Evolutionary conservation across 176 grass and related monocot species (phyloP).

Genomic region (Coix lacrymajobi): DNA sequence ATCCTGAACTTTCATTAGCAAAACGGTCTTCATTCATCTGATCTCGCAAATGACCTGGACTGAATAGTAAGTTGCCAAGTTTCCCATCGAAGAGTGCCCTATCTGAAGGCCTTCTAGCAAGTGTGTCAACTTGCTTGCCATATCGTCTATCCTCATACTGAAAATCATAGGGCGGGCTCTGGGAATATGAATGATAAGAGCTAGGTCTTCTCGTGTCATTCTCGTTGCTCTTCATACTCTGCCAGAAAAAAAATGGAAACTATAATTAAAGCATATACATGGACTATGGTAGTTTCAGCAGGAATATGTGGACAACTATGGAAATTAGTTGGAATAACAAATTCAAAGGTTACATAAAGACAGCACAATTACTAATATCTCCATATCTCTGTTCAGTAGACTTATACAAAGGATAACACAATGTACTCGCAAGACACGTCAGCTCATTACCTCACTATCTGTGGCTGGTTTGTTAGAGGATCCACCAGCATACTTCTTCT

Average conservation of each 20-base stretch:
- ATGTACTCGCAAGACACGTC: not conserved
- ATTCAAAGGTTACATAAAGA: not conserved
- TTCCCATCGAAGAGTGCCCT: conserved; percentile 67
- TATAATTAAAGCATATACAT: conserved; percentile 17
- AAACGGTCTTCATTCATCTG: conserved; percentile 78
- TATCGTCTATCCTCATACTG: conserved; percentile 98
- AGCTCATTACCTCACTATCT: conserved; percentile 56
- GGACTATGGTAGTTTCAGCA: not conserved
- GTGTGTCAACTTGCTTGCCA: conserved; percentile 65
- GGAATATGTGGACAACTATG: not conserved
- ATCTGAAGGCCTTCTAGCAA: conserved; percentile 72
- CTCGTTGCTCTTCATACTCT: conserved; percentile 67
- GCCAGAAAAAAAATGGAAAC: conserved; percentile 20
- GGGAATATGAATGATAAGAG: conserved; percentile 98
- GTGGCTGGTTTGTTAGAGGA: conserved; percentile 45
- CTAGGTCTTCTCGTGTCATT: conserved; percentile 54
- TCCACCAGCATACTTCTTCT: conserved; percentile 86
- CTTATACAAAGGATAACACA: conserved; percentile 5
- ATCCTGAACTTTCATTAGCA: conserved; percentile 79
- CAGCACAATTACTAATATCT: not conserved
- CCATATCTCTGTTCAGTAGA: not conserved
- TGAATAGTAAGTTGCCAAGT: conserved; percentile 58
- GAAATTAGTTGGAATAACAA: not conserved
- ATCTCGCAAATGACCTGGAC: conserved; percentile 49
- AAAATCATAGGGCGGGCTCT: conserved; percentile 93